A percentile compares a stretch with the other conserved stretches of the same genome.
Evolutionary conservation across 2,329 filamentous ascomycete genomes (phyloP).

Genomic region (Passalora sequoiae): DNA sequence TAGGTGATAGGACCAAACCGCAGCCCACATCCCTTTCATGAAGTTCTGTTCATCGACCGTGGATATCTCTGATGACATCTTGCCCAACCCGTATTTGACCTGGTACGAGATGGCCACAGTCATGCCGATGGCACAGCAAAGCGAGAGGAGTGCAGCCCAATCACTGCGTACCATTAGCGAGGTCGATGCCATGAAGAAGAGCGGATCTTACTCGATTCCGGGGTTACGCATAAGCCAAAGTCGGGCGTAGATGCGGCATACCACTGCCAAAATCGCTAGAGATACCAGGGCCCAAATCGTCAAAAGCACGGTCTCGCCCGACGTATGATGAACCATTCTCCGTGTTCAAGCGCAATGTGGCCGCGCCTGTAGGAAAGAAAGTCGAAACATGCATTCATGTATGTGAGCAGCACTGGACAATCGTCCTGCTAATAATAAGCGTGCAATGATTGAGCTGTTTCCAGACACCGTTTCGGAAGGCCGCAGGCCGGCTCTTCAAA

Average conservation of each 20-base stretch:
- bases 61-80: background rate
- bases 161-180: conserved; percentile 1
- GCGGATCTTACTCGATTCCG: conserved; percentile 6
- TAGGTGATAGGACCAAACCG: conserved; percentile 7
- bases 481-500: too few species aligned
- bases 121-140: conserved; percentile 7
- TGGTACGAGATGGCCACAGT: background rate
- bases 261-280: conserved; percentile 4
- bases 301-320: background rate
- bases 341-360: background rate
- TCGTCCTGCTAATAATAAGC: too few species aligned
- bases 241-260: conserved; percentile 4
- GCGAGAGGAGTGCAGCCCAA: conserved; percentile 3
- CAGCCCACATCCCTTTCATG: conserved; percentile 3
- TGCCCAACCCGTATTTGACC: conserved; percentile 7
- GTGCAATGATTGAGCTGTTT: too few species aligned
- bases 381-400: background rate
- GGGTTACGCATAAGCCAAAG: conserved; percentile 2
- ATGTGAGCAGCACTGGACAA: background rate
- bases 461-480: too few species aligned
- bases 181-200: background rate
- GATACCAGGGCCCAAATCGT: conserved; percentile 1
- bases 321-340: conserved; percentile 3
- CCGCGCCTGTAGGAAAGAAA: background rate
- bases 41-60: background rate